Evolutionary conservation across 768 basidiomycete genomes (phyloP).

Genomic region (Mycena pura): DNA sequence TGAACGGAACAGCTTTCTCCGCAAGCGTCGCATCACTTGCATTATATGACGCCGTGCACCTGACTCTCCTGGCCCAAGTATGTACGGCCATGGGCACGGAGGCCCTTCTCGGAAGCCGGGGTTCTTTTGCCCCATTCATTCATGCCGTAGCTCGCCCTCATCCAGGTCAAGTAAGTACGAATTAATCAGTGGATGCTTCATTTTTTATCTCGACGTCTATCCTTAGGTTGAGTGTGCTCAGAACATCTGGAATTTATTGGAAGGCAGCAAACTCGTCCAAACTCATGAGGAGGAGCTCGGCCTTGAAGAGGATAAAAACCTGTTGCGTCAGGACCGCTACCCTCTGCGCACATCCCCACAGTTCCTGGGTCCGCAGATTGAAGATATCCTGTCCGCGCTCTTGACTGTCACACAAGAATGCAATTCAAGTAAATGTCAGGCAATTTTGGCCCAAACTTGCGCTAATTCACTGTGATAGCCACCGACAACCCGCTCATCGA

Average conservation of each 20-base stretch:
- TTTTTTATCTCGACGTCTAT: not conserved
- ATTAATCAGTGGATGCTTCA: not conserved
- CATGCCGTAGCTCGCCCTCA: slow-evolving; percentile 78
- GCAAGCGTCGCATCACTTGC: slow-evolving; percentile 77
- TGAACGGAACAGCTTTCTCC: slow-evolving; percentile 81
- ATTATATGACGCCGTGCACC: slow-evolving; percentile 70
- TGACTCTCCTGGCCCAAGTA: slow-evolving; percentile 68
- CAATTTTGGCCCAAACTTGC: not conserved
- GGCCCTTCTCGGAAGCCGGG: slow-evolving; percentile 70
- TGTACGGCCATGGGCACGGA: slow-evolving; percentile 84
- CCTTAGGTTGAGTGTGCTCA: slow-evolving; percentile 66
- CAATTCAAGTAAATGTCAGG: slow-evolving; percentile 69
- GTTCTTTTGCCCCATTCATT: slow-evolving; percentile 73
- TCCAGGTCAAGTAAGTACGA: slow-evolving; percentile 65
- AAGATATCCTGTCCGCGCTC: slow-evolving; percentile 71
- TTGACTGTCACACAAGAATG: slow-evolving; percentile 70
- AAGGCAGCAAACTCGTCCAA: slow-evolving; percentile 65
- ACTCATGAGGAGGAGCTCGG: slow-evolving; percentile 68
- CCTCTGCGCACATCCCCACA: slow-evolving; percentile 75
- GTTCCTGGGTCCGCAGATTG: slow-evolving; percentile 81
- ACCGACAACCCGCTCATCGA: slow-evolving; percentile 87
- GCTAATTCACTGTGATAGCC: slow-evolving; percentile 48
- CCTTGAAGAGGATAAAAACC: slow-evolving; percentile 70
- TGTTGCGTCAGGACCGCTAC: slow-evolving; percentile 77
- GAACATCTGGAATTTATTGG: slow-evolving; percentile 65